A percentile compares a stretch with the other conserved stretches of the same genome.
phyloP scores from a whole-genome alignment of 768 basidiomycete genomes.

The Russula dissimulans region DNA sequence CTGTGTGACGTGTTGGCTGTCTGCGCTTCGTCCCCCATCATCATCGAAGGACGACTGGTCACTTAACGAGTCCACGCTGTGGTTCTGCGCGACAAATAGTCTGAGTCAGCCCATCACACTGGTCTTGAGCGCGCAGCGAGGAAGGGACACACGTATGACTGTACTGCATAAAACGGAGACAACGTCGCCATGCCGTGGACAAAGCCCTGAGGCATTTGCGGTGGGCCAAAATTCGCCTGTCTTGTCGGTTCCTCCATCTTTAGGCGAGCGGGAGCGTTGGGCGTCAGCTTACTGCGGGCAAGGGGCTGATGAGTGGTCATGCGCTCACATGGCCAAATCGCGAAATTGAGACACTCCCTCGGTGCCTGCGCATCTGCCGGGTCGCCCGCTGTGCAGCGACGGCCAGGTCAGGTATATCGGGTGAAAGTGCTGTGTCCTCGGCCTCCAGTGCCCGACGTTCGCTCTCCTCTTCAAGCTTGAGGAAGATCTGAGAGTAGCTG shows the following conservation, averaged over 20 bases:
- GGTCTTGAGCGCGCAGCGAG: not conserved
- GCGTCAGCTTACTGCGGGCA: not conserved
- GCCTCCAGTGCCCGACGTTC: slow-evolving; percentile 39
- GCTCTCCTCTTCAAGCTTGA: slow-evolving; percentile 47
- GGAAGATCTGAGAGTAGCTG: slow-evolving; percentile 39
- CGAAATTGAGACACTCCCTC: slow-evolving; percentile 49
- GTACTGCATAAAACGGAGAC: slow-evolving; percentile 25
- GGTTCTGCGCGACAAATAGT: not conserved
- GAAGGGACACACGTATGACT: slow-evolving; percentile 13
- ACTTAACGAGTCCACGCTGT: slow-evolving; percentile 26
- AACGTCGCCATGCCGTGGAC: slow-evolving; percentile 21
- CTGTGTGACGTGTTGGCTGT: slow-evolving; percentile 18
- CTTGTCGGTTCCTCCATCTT: slow-evolving; percentile 9
- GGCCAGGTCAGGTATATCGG: slow-evolving; percentile 6
- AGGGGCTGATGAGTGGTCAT: not conserved
- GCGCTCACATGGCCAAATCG: slow-evolving; percentile 48
- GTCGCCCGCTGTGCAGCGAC: slow-evolving; percentile 3
- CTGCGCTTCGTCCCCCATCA: not conserved
- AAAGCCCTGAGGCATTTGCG: slow-evolving; percentile 20
- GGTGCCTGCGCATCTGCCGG: slow-evolving; percentile 27
- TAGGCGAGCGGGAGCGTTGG: not conserved
- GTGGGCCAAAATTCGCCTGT: slow-evolving; percentile 4
- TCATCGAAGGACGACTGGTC: slow-evolving; percentile 14
- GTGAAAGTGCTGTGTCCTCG: slow-evolving; percentile 6
- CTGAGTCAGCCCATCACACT: slow-evolving; percentile 1